Evolutionary conservation across 108 stramenopile species (phyloP).

Genomic region (Nitzschia sp.): DNA sequence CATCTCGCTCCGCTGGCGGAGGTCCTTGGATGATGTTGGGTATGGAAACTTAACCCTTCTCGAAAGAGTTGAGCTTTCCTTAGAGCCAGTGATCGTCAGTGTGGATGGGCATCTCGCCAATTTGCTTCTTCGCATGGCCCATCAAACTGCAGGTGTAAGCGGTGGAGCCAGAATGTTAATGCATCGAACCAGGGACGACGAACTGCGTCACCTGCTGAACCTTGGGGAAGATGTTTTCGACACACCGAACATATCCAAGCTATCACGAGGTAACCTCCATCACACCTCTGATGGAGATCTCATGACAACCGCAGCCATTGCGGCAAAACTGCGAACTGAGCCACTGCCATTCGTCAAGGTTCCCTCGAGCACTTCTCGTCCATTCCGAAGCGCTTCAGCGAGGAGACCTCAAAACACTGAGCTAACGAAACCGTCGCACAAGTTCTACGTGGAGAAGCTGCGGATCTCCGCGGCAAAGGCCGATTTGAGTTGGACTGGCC

Average conservation of each 20-base stretch:
- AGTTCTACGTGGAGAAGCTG: constrained; percentile 63
- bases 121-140: constrained; percentile 26
- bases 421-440: constrained; percentile 37
- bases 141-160: constrained; percentile 23
- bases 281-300: constrained; percentile 18
- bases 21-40: constrained; percentile 23
- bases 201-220: constrained; percentile 32
- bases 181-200: constrained; percentile 27
- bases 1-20: constrained; percentile 26
- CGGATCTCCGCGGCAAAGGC: constrained; percentile 49
- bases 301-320: constrained; percentile 38
- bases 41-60: constrained; percentile 41
- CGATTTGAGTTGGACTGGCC: constrained; percentile 62
- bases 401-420: constrained; percentile 18
- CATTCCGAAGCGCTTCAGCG: background rate
- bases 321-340: constrained; percentile 30
- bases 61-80: constrained; percentile 38
- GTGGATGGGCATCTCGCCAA: constrained; percentile 45
- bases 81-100: constrained; percentile 43
- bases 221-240: constrained; percentile 6
- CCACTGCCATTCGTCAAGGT: constrained; percentile 19
- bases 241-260: background rate
- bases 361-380: constrained; percentile 16
- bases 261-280: constrained; percentile 1
- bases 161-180: background rate